Evolutionary conservation across 2,329 filamentous ascomycete species (phyloP), one percentile per base, ranked within the genome.

Genomic region (Colletotrichum lupini): DNA sequence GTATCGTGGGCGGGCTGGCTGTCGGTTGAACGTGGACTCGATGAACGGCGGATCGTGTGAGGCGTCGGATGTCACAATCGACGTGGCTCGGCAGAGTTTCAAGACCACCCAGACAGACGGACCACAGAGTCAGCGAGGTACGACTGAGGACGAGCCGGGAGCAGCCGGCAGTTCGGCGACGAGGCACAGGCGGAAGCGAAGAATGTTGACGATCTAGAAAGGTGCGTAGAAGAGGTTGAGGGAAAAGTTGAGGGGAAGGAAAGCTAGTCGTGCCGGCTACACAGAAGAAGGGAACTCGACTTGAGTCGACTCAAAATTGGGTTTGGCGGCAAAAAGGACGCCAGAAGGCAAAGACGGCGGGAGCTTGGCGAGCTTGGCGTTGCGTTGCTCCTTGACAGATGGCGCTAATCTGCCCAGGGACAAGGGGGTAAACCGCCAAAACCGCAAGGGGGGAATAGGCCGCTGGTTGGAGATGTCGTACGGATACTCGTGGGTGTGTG

Each of bases 51-150:
- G 59, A 12, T 24, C n/a, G 42, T 35, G 60, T 49, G 46, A 53
- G 46, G 42, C n/a, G 7, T 63, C 56, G 37, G 14, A 16, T 30
- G n/a, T n/a, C 19, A 62, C 64, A 46, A 30, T 16, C 24, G 49
- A 52, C 57, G 68, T 62, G 57, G 64, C 49, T 62, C 37, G 57
- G 49, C 22, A 49, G 57, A 32, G 58, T 42, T 62, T 30, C 58
- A 58, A 30, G 32, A 58, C 26, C 32, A 68, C 64, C 57, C 53
- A 57, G 58, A 57, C 56, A 68, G 60, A 63, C 60, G 49, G 19
- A 32, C 9, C 19, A 49, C 57, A 52, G 46, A 52, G 68, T n/a
- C 26, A 30, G 46, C 49, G 26, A 28, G 30, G 28, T 53, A 11
- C 26, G 52, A 37, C 19, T 28, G 57, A 28, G 26, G 28, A 68